Conservation (phyloP, 2,329 filamentous ascomycete genomes). For the Beauveria pseudobassiana region DNA sequence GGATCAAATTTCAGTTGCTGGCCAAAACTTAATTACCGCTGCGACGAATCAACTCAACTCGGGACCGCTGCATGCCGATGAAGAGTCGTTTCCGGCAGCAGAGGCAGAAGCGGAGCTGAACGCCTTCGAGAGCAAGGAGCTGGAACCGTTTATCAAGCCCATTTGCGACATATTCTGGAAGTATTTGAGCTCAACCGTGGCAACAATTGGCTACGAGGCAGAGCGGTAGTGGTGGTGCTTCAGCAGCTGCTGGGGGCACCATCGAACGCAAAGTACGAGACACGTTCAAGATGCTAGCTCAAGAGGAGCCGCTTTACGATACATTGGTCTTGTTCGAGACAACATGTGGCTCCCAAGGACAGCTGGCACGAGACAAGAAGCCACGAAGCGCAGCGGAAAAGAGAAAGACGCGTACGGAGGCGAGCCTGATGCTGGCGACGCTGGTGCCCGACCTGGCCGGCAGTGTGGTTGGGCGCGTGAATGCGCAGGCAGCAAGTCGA, state of each 20-base stretch:
- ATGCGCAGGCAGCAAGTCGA: conserved; percentile 83
- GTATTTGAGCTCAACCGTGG: conserved; percentile 90
- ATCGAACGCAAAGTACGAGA: conserved; percentile 95
- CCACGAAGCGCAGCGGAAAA: conserved; percentile 65
- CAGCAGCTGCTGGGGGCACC: conserved; percentile 90
- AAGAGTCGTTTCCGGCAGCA: conserved; percentile 45
- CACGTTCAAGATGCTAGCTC: conserved; percentile 62
- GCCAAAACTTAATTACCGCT: conserved; percentile 81
- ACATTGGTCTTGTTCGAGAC: conserved; percentile 65
- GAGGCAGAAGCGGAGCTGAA: conserved; percentile 93
- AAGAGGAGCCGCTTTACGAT: conserved; percentile 75
- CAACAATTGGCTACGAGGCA: conserved; percentile 93
- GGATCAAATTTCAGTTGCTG: conserved; percentile 86
- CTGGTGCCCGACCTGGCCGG: conserved; percentile 85
- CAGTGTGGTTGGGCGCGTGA: conserved; percentile 85
- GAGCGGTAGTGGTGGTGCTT: conserved; percentile 90
- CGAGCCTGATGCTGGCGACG: conserved; percentile 80
- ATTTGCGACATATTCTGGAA: conserved; percentile 98
- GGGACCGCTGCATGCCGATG: conserved; percentile 43
- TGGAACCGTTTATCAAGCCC: conserved; percentile 94
- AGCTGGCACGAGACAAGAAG: conserved; percentile 39
- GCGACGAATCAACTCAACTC: conserved; percentile 57
- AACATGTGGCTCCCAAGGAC: conserved; percentile 75
- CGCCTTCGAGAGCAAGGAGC: conserved; percentile 82
- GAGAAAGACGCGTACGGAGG: conserved; percentile 74